Conservation (phyloP, 1,139 yeast genomes). For the Yamadazyma aaseri region DNA sequence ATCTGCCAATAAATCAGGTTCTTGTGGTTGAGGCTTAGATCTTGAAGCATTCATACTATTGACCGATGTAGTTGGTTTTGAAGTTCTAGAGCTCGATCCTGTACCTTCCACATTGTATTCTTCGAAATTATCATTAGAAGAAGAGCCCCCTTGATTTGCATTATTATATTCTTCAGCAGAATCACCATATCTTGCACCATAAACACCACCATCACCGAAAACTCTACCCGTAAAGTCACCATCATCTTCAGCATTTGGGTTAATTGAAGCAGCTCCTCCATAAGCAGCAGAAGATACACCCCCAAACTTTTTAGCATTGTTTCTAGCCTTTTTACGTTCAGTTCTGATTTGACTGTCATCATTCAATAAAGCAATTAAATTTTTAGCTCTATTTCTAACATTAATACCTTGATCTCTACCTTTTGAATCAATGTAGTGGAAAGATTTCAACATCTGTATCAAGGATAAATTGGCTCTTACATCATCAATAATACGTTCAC, state of each 20-base stretch:
- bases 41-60: slow-evolving; percentile 35
- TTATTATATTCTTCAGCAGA: slow-evolving; percentile 41
- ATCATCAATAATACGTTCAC: slow-evolving; percentile 93
- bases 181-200: slow-evolving; percentile 65
- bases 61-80: slow-evolving; percentile 37
- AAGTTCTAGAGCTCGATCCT: slow-evolving; percentile 21
- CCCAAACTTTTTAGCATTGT: slow-evolving; percentile 75
- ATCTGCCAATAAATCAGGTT: slow-evolving; percentile 52
- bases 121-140: slow-evolving; percentile 53
- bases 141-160: slow-evolving; percentile 31
- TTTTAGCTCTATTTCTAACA: slow-evolving; percentile 88
- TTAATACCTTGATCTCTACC: slow-evolving; percentile 97
- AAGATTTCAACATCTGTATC: slow-evolving; percentile 85
- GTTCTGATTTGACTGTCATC: slow-evolving; percentile 76
- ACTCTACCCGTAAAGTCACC: slow-evolving; percentile 57
- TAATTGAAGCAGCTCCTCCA: slow-evolving; percentile 45
- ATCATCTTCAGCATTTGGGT: slow-evolving; percentile 46
- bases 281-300: slow-evolving; percentile 57
- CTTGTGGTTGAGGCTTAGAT: slow-evolving; percentile 26
- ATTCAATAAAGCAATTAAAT: slow-evolving; percentile 64
- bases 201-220: slow-evolving; percentile 81
- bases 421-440: slow-evolving; percentile 91
- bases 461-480: slow-evolving; percentile 81
- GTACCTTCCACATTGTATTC: slow-evolving; percentile 60
- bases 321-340: slow-evolving; percentile 87